These are phyloP conservation scores for Nyssa sinensis DNA, from an alignment of 148 eudicot genomes.

Conservation along the genomic window DNA sequence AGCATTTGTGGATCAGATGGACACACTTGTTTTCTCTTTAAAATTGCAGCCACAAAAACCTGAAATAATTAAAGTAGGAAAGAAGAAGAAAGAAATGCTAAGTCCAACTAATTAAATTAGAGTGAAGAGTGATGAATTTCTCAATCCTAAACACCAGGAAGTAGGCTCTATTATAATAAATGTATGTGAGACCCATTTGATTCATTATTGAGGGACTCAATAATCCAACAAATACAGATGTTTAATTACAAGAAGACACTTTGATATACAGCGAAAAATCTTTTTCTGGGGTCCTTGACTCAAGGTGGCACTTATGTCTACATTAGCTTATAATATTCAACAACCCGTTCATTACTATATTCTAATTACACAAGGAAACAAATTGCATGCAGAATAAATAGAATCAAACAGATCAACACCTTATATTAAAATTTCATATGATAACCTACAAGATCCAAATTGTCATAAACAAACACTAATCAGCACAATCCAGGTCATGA, in stretches of 20 bases:
- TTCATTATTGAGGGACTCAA: constrained; percentile 16
- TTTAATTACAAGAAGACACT: constrained; percentile 20
- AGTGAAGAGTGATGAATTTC: too few relatives aligned
- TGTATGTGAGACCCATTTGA: too few relatives aligned
- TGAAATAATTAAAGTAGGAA: constrained; percentile 19
- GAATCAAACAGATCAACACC: constrained; percentile 12
- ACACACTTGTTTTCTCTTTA: constrained; percentile 64
- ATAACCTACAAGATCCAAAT: not conserved
- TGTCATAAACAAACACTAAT: not conserved
- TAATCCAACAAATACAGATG: constrained; percentile 19
- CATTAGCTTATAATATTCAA: not conserved
- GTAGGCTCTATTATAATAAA: too few relatives aligned
- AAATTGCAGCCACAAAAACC: constrained; percentile 91
- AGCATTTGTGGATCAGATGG: constrained; percentile 64
- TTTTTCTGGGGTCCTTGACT: constrained; percentile 2
- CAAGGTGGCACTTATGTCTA: not conserved
- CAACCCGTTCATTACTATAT: not conserved
- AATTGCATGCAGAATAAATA: constrained; percentile 25
- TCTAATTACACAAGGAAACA: constrained; percentile 23
- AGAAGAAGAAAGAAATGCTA: not conserved
- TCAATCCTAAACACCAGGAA: too few relatives aligned
- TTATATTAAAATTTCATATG: not conserved
- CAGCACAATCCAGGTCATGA: not conserved
- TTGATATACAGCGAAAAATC: not conserved
- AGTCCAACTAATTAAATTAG: not conserved